These are phyloP conservation scores for Aspergillus panamensis DNA, from an alignment of 495 filamentous ascomycete genomes.

Conservation along the genomic window DNA sequence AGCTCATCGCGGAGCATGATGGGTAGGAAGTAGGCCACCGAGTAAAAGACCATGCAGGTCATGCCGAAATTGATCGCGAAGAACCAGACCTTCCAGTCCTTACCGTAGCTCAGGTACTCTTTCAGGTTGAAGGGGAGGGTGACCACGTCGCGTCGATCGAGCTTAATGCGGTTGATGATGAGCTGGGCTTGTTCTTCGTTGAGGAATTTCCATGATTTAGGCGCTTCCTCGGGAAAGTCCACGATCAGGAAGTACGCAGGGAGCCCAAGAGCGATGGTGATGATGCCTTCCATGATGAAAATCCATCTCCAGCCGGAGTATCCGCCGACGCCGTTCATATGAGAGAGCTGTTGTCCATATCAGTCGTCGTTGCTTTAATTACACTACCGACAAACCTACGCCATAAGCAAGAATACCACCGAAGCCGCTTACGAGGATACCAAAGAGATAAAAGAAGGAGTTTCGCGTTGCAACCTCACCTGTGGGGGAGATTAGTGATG, in stretches of 20 bases:
- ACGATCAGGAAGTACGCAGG: neutral
- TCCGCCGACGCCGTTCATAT: neutral
- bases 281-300: neutral
- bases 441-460: neutral
- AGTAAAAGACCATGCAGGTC: slow-evolving; percentile 49
- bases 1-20: slow-evolving; percentile 62
- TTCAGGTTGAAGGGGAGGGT: slow-evolving; percentile 37
- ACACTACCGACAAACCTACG: neutral
- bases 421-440: neutral
- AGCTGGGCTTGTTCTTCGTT: slow-evolving; percentile 39
- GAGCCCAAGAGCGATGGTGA: slow-evolving; percentile 1
- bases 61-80: slow-evolving; percentile 48
- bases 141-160: slow-evolving; percentile 49
- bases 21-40: slow-evolving; percentile 60
- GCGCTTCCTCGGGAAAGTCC: slow-evolving; percentile 47
- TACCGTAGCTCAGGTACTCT: slow-evolving; percentile 38
- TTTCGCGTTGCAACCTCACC: neutral
- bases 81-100: slow-evolving; percentile 52
- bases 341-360: neutral
- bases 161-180: slow-evolving; percentile 47
- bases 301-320: neutral
- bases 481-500: neutral
- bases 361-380: neutral
- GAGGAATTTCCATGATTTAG: slow-evolving; percentile 45
- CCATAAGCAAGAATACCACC: neutral